Evolutionary conservation across 345 rosid species (phyloP), one percentile per base, ranked within the genome.

Genomic region (Boechera stricta): DNA sequence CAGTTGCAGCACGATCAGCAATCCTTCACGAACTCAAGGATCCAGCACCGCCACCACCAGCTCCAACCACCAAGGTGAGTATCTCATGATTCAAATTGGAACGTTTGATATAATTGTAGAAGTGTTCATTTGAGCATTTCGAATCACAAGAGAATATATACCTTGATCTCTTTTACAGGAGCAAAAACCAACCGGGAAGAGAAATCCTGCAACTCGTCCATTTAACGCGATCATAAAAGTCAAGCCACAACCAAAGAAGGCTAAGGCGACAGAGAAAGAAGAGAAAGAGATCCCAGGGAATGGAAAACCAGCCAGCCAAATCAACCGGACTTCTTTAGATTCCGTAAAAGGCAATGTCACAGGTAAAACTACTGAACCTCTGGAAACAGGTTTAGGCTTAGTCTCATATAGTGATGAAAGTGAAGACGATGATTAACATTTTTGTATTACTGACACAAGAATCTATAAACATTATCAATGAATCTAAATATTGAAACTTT

Each of bases 321-420:
- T 60, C 47, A 28, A 72, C 3, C 76, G 16, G 52, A 66, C 88
- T 73, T 72, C 87, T 35, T 64, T 89, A n/a, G 83, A 73, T 4
- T 69, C 42, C 5, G 76, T 42, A 49, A 71, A 80, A 74, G 78
- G 83, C 51, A 64, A 48, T 57, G 38, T 41, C 53, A 32, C 77
- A 16, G 44, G 60, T 38, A 74, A 72, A 69, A 26, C 74, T 57
- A 45, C 52, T 48, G 62, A 73, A 75, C 76, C 69, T 75, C 71
- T 77, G 38, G 79, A 74, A 73, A 80, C 82, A 11, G 86, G 89
- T 56, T 83, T 92, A 71, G 85, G 86, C 35, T 85, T 92, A 63
- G 97, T 95, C 78, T 80, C 90, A 31, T 92, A 95, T 79, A 89
- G 98, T 85, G 97, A 95, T 73, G 96, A 94, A 69, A 91, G 97